A percentile compares a stretch with the other conserved stretches of the same genome.
phyloP scores from a whole-genome alignment of 441 rosid species.

The Adansonia gregorii region DNA sequence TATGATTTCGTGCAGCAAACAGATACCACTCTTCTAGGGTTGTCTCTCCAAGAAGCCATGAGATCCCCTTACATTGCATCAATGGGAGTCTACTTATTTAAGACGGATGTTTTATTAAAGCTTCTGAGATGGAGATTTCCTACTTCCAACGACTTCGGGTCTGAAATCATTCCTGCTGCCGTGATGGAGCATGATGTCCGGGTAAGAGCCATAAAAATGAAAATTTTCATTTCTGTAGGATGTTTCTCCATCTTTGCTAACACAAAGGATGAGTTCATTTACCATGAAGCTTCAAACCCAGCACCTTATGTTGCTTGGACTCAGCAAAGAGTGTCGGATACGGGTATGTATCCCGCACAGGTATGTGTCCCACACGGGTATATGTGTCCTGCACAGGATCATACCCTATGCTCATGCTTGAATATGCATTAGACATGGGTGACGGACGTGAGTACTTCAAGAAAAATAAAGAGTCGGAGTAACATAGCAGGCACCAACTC shows the following conservation, averaged over 20 bases:
- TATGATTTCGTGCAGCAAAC: constrained; percentile 55
- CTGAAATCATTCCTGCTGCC: constrained; percentile 93
- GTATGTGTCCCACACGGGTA: too few relatives aligned
- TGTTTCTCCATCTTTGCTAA: constrained; percentile 12
- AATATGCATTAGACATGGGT: too few relatives aligned
- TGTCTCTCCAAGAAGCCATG: constrained; percentile 67
- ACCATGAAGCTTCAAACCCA: neutral
- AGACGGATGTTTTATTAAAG: constrained; percentile 67
- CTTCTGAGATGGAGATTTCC: constrained; percentile 80
- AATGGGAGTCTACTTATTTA: constrained; percentile 93
- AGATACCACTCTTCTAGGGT: constrained; percentile 74
- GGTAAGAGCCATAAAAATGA: constrained; percentile 38
- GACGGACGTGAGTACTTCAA: too few relatives aligned
- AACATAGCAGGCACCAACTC: neutral
- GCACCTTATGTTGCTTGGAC: neutral
- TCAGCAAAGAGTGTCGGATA: too few relatives aligned
- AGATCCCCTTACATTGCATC: constrained; percentile 86
- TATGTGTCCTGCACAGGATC: too few relatives aligned
- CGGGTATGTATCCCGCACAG: too few relatives aligned
- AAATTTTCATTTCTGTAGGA: neutral
- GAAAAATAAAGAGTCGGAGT: too few relatives aligned
- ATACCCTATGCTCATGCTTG: too few relatives aligned
- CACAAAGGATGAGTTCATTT: neutral
- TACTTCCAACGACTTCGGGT: constrained; percentile 87
- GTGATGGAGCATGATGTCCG: constrained; percentile 79